These are phyloP conservation scores for Aquilaria malaccensis DNA, from an alignment of 345 rosid genomes.

Conservation along the genomic window DNA sequence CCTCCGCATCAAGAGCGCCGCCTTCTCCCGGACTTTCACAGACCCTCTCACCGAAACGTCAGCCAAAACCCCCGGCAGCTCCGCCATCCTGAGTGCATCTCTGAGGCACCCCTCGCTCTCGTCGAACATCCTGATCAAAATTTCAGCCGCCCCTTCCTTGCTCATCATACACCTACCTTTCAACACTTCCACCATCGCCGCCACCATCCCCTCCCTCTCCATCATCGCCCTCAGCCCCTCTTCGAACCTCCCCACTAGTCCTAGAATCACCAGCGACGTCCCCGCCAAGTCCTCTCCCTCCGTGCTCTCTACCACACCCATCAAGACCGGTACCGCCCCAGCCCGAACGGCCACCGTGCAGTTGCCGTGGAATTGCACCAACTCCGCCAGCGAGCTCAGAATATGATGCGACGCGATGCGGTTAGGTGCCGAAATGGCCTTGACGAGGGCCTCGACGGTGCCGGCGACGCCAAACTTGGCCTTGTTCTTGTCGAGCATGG, in stretches of 20 bases:
- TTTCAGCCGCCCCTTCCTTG: conserved; percentile 59
- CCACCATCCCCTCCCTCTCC: conserved; percentile 29
- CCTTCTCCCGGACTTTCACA: conserved; percentile 40
- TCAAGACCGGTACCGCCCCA: conserved; percentile 29
- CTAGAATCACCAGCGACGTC: conserved; percentile 34
- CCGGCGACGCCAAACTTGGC: conserved; percentile 62
- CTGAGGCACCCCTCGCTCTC: conserved; percentile 42
- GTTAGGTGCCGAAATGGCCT: conserved; percentile 19
- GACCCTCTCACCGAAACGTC: conserved; percentile 58
- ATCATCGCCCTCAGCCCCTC: conserved; percentile 40
- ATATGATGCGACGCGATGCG: conserved; percentile 32
- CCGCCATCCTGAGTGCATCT: conserved; percentile 35
- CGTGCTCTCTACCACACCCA: conserved; percentile 19
- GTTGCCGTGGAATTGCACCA: conserved; percentile 60
- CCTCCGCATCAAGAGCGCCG: conserved; percentile 35
- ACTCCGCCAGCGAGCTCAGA: conserved; percentile 46
- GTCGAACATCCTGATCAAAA: conserved; percentile 41
- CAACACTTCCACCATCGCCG: conserved; percentile 35
- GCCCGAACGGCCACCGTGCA: conserved; percentile 48
- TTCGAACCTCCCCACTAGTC: conserved; percentile 38
- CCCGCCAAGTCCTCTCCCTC: conserved; percentile 31
- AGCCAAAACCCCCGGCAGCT: conserved; percentile 29
- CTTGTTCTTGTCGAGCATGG: conserved; percentile 64
- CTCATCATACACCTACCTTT: conserved; percentile 47
- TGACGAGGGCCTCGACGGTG: conserved; percentile 31